Evolutionary conservation across 2,329 filamentous ascomycete genomes (phyloP).

Genomic region (Chaetomiaceae sp.): DNA sequence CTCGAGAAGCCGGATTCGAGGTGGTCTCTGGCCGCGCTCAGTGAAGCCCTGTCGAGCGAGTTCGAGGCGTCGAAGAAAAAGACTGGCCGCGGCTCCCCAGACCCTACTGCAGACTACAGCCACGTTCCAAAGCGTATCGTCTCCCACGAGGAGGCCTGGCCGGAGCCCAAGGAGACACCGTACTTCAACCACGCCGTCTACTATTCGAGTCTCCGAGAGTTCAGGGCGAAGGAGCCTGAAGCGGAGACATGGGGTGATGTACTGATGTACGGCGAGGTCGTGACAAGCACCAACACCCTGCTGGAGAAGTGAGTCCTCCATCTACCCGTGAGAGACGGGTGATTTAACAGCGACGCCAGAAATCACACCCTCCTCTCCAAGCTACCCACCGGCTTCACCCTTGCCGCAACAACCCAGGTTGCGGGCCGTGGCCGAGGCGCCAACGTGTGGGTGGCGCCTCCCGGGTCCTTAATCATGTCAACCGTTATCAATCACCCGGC

Average conservation of each 20-base stretch:
- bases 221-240: constrained; percentile 54
- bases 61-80: constrained; percentile 28
- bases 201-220: constrained; percentile 66
- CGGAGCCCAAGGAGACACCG: constrained; percentile 69
- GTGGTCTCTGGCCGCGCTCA: constrained; percentile 55
- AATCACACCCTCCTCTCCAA: constrained; percentile 73
- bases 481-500: constrained; percentile 81
- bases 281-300: constrained; percentile 91
- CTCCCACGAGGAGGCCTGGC: constrained; percentile 64
- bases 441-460: constrained; percentile 92
- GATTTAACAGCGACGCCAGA: constrained; percentile 37
- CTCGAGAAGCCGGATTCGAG: constrained; percentile 63
- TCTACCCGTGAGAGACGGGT: neutral
- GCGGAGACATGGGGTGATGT: constrained; percentile 68
- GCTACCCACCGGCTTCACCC: constrained; percentile 80
- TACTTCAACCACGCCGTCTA: constrained; percentile 81
- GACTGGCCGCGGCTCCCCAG: constrained; percentile 22
- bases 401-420: constrained; percentile 81
- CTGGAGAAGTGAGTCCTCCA: constrained; percentile 68
- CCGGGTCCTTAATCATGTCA: constrained; percentile 82
- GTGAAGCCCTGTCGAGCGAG: constrained; percentile 44
- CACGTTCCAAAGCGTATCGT: constrained; percentile 69
- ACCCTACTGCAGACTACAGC: constrained; percentile 57
- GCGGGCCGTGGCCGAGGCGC: constrained; percentile 82
- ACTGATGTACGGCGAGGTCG: constrained; percentile 83